Conservation (phyloP, 163 green algal species). For the Scenedesmus sp. region DNA sequence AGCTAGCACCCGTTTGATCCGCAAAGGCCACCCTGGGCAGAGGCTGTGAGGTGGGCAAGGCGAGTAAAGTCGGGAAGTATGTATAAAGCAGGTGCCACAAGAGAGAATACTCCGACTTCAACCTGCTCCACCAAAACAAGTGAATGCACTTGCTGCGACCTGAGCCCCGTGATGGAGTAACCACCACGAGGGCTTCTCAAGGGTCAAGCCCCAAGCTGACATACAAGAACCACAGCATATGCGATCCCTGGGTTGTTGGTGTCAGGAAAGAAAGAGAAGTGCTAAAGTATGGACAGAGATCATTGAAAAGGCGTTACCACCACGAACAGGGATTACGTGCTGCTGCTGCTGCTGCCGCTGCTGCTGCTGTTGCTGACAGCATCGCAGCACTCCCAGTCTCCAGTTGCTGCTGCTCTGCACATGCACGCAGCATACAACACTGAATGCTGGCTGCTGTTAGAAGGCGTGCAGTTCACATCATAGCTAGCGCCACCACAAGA, state of each 20-base stretch:
- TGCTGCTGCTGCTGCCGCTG: not conserved
- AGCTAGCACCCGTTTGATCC: conserved; percentile 14
- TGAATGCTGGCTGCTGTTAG: not conserved
- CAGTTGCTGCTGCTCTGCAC: not conserved
- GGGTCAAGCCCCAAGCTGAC: not conserved
- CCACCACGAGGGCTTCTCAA: not conserved
- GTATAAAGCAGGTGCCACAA: not conserved
- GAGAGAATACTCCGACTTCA: not conserved
- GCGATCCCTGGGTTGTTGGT: not conserved
- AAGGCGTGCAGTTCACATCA: not conserved
- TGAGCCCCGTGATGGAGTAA: not conserved
- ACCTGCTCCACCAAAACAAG: not conserved
- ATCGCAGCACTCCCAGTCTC: not conserved
- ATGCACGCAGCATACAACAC: not conserved
- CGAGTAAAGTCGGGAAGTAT: not conserved
- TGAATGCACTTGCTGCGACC: not conserved
- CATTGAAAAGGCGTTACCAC: not conserved
- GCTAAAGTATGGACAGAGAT: not conserved
- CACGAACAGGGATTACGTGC: not conserved
- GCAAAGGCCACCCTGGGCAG: not conserved
- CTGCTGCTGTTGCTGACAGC: not conserved
- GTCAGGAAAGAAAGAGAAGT: not conserved
- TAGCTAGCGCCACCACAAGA: not conserved
- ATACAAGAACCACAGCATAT: not conserved
- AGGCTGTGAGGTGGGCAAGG: not conserved